Evolutionary conservation across 129 eudicot genomes (phyloP).

Genomic region (Ambrosia artemisiifolia): DNA sequence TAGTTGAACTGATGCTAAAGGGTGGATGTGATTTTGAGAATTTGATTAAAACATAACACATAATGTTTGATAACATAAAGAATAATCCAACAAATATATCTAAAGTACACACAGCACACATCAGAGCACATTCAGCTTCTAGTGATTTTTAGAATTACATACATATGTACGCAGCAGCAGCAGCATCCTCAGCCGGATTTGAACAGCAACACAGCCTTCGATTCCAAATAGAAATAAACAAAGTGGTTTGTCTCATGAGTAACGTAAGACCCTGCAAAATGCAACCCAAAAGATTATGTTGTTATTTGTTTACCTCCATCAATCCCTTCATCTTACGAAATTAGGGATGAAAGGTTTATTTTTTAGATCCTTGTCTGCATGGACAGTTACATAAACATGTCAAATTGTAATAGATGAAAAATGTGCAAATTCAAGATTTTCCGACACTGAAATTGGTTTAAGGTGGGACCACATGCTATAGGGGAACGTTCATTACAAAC

Average conservation of each 20-base stretch:
- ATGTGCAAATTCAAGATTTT: not conserved
- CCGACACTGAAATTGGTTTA: not conserved
- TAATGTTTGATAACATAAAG: not conserved
- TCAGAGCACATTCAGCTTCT: not conserved
- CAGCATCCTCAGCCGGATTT: constrained; percentile 64
- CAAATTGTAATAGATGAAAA: not conserved
- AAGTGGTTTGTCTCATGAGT: constrained; percentile 83
- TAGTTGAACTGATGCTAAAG: not conserved
- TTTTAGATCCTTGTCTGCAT: not conserved
- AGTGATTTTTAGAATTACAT: not conserved
- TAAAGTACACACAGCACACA: not conserved
- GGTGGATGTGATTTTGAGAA: not conserved
- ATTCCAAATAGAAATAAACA: constrained; percentile 77
- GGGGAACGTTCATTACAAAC: not conserved
- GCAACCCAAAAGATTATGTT: not conserved
- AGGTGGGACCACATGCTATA: not conserved
- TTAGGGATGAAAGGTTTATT: not conserved
- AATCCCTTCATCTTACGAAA: not conserved
- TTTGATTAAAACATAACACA: not conserved
- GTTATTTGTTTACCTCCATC: not conserved
- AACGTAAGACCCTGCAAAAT: constrained; percentile 56
- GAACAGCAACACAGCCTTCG: constrained; percentile 78
- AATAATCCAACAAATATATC: constrained; percentile 1
- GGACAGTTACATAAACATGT: not conserved
- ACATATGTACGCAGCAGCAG: not conserved